phyloP scores from a whole-genome alignment of 1,284 basidiomycete genomes.

The Malassezia psittaci region DNA sequence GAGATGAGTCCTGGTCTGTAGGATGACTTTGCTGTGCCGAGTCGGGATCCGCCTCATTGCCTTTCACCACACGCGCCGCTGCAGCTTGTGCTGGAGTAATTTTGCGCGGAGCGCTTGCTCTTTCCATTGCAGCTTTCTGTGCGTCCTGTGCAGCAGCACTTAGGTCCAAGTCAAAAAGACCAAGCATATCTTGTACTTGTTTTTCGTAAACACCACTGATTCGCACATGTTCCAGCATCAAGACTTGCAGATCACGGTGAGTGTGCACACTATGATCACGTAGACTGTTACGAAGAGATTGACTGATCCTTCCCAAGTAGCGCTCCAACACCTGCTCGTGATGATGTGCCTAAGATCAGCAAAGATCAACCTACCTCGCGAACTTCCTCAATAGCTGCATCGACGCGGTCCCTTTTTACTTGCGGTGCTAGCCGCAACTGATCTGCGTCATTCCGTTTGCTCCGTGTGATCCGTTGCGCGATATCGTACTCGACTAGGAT shows the following conservation, averaged over 20 bases:
- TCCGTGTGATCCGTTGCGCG: slow-evolving; percentile 26
- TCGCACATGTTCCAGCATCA: slow-evolving; percentile 28
- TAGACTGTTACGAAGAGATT: slow-evolving; percentile 25
- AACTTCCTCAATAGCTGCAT: slow-evolving; percentile 31
- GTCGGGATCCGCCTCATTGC: background rate
- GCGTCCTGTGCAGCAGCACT: slow-evolving; percentile 3
- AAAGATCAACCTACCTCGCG: slow-evolving; percentile 17
- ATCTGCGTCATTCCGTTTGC: slow-evolving; percentile 33
- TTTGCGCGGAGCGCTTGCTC: background rate
- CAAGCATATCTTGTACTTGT: slow-evolving; percentile 9
- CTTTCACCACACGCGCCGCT: slow-evolving; percentile 4
- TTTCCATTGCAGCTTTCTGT: background rate
- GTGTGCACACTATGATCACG: slow-evolving; percentile 32
- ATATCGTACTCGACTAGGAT: slow-evolving; percentile 39
- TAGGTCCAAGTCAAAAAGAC: background rate
- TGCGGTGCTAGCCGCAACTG: slow-evolving; percentile 24
- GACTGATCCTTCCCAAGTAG: slow-evolving; percentile 24
- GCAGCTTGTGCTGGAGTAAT: slow-evolving; percentile 14
- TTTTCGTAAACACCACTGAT: background rate
- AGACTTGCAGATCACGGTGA: slow-evolving; percentile 35
- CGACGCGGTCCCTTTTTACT: slow-evolving; percentile 26
- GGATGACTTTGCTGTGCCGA: too few species aligned
- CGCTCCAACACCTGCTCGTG: slow-evolving; percentile 26
- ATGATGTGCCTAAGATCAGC: slow-evolving; percentile 18
- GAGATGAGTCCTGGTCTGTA: too few species aligned